Conservation (phyloP, 176 grass and related monocot species). For the bread wheat (Triticum aestivum) region DNA sequence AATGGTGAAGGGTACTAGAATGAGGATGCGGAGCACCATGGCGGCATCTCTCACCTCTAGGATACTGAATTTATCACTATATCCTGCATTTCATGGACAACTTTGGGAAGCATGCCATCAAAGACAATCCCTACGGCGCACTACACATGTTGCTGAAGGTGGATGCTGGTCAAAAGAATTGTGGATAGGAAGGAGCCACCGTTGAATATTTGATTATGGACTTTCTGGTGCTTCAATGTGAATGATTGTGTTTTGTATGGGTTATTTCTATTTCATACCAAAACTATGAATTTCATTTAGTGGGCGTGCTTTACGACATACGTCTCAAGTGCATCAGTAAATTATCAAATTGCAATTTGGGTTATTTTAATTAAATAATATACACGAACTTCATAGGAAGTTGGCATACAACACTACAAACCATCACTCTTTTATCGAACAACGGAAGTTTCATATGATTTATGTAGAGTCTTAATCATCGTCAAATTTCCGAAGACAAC, state of each 20-base stretch:
- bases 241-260: neutral
- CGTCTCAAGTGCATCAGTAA: too few relatives aligned
- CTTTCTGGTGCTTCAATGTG: neutral
- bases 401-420: too few relatives aligned
- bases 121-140: conserved; percentile 41
- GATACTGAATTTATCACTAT: conserved; percentile 35
- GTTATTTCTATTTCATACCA: neutral
- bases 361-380: too few relatives aligned
- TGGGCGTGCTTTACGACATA: too few relatives aligned
- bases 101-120: neutral
- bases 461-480: too few relatives aligned
- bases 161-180: neutral
- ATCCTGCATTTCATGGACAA: conserved; percentile 40
- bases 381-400: too few relatives aligned
- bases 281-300: neutral
- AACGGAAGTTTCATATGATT: too few relatives aligned
- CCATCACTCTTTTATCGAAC: too few relatives aligned
- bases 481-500: too few relatives aligned
- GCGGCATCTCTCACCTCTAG: neutral
- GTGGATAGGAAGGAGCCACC: neutral
- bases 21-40: neutral
- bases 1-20: neutral
- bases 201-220: too few relatives aligned
- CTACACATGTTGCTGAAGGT: conserved; percentile 35
- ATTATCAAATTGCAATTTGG: too few relatives aligned